Percentiles rank a stretch among this genome's conserved stretches.
Conservation (phyloP, 208 protist species). For the Trypanosoma scelopori region DNA sequence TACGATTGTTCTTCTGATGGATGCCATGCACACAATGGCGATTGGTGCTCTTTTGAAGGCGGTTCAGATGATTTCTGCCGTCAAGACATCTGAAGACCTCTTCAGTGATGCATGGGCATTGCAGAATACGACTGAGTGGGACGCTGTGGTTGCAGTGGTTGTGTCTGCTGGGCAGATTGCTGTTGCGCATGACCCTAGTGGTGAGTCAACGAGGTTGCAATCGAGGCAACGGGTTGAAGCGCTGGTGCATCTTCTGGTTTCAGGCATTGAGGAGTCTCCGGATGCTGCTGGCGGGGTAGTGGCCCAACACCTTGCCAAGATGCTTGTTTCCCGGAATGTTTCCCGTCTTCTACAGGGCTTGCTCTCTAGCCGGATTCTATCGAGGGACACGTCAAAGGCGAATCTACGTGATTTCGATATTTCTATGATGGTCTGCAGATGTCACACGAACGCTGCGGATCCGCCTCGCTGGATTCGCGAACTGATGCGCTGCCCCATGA, state of each 20-base stretch:
- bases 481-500: constrained; percentile 22
- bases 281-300: not conserved
- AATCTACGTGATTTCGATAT: not conserved
- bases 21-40: constrained; percentile 26
- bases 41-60: constrained; percentile 22
- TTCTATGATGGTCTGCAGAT: constrained; percentile 13
- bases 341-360: constrained; percentile 59
- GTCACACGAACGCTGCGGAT: constrained; percentile 26
- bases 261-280: not conserved
- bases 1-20: constrained; percentile 23
- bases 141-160: constrained; percentile 41
- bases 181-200: constrained; percentile 9
- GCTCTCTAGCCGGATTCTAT: constrained; percentile 42
- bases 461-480: constrained; percentile 26
- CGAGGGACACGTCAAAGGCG: not conserved
- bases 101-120: constrained; percentile 25
- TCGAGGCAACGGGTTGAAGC: constrained; percentile 7
- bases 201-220: not conserved
- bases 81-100: constrained; percentile 26
- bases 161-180: constrained; percentile 30
- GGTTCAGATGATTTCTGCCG: constrained; percentile 10
- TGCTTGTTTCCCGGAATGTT: constrained; percentile 49
- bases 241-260: constrained; percentile 34
- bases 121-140: constrained; percentile 45
- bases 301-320: constrained; percentile 23